These are phyloP conservation scores for Phanerodontia chrysosporium DNA, from an alignment of 768 basidiomycete genomes.

Conservation along the genomic window DNA sequence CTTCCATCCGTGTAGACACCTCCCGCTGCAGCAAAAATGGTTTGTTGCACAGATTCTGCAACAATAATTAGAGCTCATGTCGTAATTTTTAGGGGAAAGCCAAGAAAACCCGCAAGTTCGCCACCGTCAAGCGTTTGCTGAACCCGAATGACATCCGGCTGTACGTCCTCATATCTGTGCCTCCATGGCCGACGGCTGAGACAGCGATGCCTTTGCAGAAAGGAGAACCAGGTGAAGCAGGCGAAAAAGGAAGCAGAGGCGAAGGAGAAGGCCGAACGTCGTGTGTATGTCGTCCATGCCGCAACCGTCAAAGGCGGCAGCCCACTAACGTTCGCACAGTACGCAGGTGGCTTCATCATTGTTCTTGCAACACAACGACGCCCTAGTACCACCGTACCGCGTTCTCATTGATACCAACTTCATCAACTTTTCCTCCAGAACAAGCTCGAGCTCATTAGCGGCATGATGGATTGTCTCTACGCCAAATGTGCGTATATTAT, in stretches of 20 bases:
- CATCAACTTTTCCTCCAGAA: slow-evolving; percentile 99
- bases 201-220: slow-evolving; percentile 43
- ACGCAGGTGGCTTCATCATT: slow-evolving; percentile 86
- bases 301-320: not conserved
- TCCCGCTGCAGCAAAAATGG: not conserved
- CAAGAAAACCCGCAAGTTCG: slow-evolving; percentile 94
- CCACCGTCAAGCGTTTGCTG: slow-evolving; percentile 86
- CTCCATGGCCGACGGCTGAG: not conserved
- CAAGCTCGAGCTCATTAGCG: slow-evolving; percentile 89
- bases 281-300: slow-evolving; percentile 56
- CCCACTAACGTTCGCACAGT: slow-evolving; percentile 34
- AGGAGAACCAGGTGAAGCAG: slow-evolving; percentile 90
- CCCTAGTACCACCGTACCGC: slow-evolving; percentile 94
- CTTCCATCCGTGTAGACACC: not conserved
- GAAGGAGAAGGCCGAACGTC: slow-evolving; percentile 70
- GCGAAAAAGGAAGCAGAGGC: slow-evolving; percentile 79
- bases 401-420: slow-evolving; percentile 99
- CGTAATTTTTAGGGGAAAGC: slow-evolving; percentile 91
- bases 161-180: slow-evolving; percentile 41
- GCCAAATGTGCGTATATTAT: slow-evolving; percentile 75
- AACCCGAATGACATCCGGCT: slow-evolving; percentile 92
- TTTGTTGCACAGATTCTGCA: not conserved
- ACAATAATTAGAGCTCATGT: no score
- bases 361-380: slow-evolving; percentile 92
- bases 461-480: slow-evolving; percentile 99